Base-by-base conservation (phyloP, 176 grass and related monocot genomes). In the Canna indica region DNA sequence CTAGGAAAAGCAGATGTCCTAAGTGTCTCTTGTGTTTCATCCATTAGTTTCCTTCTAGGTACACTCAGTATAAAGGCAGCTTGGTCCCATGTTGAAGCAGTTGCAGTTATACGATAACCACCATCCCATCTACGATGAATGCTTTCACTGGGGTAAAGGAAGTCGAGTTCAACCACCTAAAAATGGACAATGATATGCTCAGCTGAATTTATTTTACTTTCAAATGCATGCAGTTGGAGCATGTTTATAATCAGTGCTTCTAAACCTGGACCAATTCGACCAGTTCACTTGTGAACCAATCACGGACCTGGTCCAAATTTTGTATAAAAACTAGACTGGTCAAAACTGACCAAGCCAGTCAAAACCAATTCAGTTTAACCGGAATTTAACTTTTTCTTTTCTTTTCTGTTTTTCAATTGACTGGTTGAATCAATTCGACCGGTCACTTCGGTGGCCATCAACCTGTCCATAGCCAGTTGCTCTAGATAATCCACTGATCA, bases 161-260 rank as follows among this genome's bases (percentile, higher is more conserved):
- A 99, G 78, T 99, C 95, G 58, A 99, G 78, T 75, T 99, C 95
- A 66, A 99, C 85, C 73, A 94, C 95, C 95, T 99, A 78, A 61
- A 83, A 69, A 73, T 63, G 67, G 44, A 42, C 59, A 9, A 42
- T 25, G 22, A 44, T 28, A 58, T 14, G 30, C 35, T 33, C 46
- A 48, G 14, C 7, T 47, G 27, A 68, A 47, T 39, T 11, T 5
- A 1, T 38, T 39, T 22, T n/a, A 18, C 18, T 5, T 67, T 10
- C 56, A 59, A 25, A 28, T 10, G 16, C 35, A 73, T 38, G 29
- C 14, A 11, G 0, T 46, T 46, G 29, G 28, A 46, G 36, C 13
- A 52, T 17, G 39, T 30, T 22, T 20, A 69, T 30, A 15, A 66
- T 64, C 48, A 36, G 64, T 64, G n/a, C n/a, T n/a, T n/a, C n/a